Evolutionary conservation across 345 rosid genomes (phyloP), one percentile per base, ranked within the genome.

Genomic region (Fremontodendron californicum): DNA sequence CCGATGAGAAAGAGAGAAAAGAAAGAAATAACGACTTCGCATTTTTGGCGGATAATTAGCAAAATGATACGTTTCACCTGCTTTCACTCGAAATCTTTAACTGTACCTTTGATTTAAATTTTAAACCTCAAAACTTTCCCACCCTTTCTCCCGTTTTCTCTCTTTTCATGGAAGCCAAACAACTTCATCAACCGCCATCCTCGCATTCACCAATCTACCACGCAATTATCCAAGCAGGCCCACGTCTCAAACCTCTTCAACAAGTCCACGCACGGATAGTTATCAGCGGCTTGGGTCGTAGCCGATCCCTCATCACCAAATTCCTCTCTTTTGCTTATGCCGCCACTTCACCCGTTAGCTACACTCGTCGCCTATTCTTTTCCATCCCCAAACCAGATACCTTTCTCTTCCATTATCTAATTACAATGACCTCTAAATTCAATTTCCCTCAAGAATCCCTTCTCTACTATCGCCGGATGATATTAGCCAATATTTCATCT

Each of bases 241-340:
- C 93, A 37, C 91, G 84, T 29, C 84, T 90, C 71, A 80, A 79
- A 51, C 90, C 83, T 18, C 94, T 94, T 66, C 82, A 82, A 69
- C 98, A 94, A 72, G 93, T 80, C 64, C 98, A 93, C 37, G 85
- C 90, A 40, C 81, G 83, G 76, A 82, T 93, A 43, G 71, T 93
- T 31, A 76, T 84, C 74, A 80, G 87, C 0, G 96, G 97, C 7
- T 84, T 78, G 54, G 86, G 90, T 74, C 85, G 79, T 62, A 85
- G 82, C 82, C 88, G 89, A 0, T 83, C 94, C 68, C 91, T 95
- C 75, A 83, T 92, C 74, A 93, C 99, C 74, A 90, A 92, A 83
- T 91, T 93, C 80, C 78, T 92, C 46, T 88, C 87, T 74, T 83
- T 93, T 8, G 90, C 88, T 78, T 88, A 82, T 77, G 82, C 90